A percentile compares a stretch with the other conserved stretches of the same genome.
These are phyloP conservation scores for Schwanniomyces sp. DNA, from an alignment of 805 yeast genomes.

Conservation along the genomic window DNA sequence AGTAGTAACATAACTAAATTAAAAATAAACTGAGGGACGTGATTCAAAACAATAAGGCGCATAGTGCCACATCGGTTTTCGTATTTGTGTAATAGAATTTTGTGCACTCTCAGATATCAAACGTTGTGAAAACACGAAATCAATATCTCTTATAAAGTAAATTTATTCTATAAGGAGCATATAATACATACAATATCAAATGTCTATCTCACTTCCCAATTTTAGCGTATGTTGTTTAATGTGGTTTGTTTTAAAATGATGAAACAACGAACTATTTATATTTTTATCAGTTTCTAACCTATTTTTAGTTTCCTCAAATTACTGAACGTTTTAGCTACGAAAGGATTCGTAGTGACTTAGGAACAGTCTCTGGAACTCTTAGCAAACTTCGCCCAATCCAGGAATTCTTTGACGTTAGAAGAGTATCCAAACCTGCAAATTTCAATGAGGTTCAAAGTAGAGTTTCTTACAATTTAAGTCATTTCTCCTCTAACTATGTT, in stretches of 20 bases:
- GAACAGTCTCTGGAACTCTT: slow-evolving; percentile 59
- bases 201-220: slow-evolving; percentile 1
- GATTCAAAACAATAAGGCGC: not conserved
- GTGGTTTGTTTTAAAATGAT: not conserved
- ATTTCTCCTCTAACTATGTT: slow-evolving; percentile 85
- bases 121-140: not conserved
- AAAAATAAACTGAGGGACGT: not conserved
- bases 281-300: slow-evolving; percentile 9
- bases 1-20: not conserved
- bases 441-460: slow-evolving; percentile 88
- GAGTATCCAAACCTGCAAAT: slow-evolving; percentile 87
- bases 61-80: not conserved
- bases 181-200: not conserved
- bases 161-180: not conserved
- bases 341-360: slow-evolving; percentile 43
- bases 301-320: slow-evolving; percentile 36
- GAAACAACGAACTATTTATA: not conserved
- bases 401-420: slow-evolving; percentile 89
- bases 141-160: not conserved
- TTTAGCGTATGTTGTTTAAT: not conserved
- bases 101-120: not conserved
- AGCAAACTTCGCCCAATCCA: slow-evolving; percentile 82
- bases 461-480: slow-evolving; percentile 80
- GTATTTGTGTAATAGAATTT: not conserved
- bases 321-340: slow-evolving; percentile 50